These are phyloP conservation scores for Trichoderma sp. DNA, from an alignment of 2,329 filamentous ascomycete genomes.

Conservation along the genomic window DNA sequence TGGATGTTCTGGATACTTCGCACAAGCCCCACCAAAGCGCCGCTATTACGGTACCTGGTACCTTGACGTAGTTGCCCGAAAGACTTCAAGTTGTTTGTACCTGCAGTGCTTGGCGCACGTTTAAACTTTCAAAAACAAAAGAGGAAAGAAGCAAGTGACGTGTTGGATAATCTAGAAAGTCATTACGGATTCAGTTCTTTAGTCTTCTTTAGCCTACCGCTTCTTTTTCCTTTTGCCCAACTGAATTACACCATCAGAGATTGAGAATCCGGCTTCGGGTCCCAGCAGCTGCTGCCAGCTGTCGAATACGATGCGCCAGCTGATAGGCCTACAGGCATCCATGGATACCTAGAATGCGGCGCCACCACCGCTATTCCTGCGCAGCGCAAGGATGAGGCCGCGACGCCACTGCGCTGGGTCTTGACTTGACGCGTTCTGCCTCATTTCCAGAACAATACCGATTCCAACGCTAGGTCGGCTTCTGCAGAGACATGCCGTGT, in stretches of 20 bases:
- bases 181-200: not conserved
- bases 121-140: not conserved
- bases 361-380: conserved; percentile 10
- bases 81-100: too few relatives aligned
- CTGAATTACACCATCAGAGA: not conserved
- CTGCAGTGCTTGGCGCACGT: not conserved
- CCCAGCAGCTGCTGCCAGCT: conserved; percentile 12
- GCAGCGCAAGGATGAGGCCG: conserved; percentile 26
- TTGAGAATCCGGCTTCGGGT: not conserved
- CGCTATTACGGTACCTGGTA: not conserved
- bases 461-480: conserved; percentile 20
- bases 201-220: not conserved
- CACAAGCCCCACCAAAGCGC: too few relatives aligned
- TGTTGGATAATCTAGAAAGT: not conserved
- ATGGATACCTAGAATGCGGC: not conserved
- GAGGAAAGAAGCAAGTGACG: not conserved
- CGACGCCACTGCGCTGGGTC: not conserved
- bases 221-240: not conserved
- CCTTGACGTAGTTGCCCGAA: not conserved
- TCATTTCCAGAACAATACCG: conserved; percentile 28
- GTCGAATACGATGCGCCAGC: not conserved
- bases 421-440: conserved; percentile 24
- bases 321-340: not conserved
- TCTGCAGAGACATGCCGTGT: conserved; percentile 24
- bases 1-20: not conserved